phyloP scores from a whole-genome alignment of 2,329 filamentous ascomycete species.

The Trichoderma koningii region DNA sequence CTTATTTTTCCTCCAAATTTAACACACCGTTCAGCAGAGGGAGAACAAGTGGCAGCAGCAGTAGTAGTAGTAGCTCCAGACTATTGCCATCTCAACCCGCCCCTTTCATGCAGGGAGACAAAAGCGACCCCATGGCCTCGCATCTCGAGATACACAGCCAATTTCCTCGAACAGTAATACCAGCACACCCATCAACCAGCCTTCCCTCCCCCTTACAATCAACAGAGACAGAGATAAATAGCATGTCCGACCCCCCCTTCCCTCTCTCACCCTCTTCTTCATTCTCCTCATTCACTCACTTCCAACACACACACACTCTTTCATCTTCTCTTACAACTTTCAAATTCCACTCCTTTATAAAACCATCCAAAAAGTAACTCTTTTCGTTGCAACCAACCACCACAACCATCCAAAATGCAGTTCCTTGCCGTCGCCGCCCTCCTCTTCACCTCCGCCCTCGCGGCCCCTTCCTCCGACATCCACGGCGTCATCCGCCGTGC shows the following conservation, averaged over 20 bases:
- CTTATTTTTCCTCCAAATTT: neutral
- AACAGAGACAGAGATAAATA: slow-evolving; percentile 20
- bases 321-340: neutral
- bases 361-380: neutral
- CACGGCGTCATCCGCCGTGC: neutral
- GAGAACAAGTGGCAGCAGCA: too few relatives aligned
- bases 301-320: neutral
- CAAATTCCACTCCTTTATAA: neutral
- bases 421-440: slow-evolving; percentile 27
- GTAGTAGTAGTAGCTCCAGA: neutral
- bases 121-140: neutral
- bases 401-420: slow-evolving; percentile 25
- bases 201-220: neutral
- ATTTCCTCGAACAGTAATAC: neutral
- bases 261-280: neutral
- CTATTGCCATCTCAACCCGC: neutral
- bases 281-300: slow-evolving; percentile 15
- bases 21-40: neutral
- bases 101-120: slow-evolving; percentile 17
- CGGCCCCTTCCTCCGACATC: slow-evolving; percentile 12
- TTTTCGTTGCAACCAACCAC: neutral
- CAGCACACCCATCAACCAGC: neutral
- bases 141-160: neutral
- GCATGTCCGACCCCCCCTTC: neutral
- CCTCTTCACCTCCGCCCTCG: slow-evolving; percentile 24